Percentiles rank a stretch among this genome's conserved stretches.
These are phyloP conservation scores for Eremothecium cymbalariae DNA, from an alignment of 1,139 yeast species.

Conservation along the genomic window DNA sequence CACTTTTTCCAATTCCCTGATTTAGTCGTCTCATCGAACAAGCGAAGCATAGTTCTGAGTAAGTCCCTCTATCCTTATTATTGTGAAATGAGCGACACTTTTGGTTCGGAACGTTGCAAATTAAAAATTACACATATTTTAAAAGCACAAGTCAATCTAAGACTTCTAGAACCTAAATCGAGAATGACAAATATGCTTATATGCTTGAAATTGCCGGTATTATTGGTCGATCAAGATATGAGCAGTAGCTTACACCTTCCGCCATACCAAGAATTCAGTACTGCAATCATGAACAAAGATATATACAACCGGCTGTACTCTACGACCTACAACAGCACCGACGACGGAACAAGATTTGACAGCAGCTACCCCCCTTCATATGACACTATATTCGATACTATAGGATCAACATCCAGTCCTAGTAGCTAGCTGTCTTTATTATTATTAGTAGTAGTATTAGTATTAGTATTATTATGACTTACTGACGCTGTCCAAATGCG, in stretches of 20 bases:
- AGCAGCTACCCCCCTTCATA: too few species aligned
- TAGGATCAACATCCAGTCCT: too few species aligned
- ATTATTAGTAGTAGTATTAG: too few species aligned
- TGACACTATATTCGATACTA: too few species aligned
- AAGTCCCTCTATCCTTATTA: slow-evolving; percentile 8
- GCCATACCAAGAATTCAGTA: slow-evolving; percentile 10
- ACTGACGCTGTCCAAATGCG: too few species aligned
- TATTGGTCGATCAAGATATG: slow-evolving; percentile 20
- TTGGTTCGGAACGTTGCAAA: slow-evolving; percentile 6
- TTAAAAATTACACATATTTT: slow-evolving; percentile 21
- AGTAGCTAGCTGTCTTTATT: too few species aligned
- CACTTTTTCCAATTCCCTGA: slow-evolving; percentile 6
- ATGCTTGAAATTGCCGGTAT: slow-evolving; percentile 16
- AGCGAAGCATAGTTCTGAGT: slow-evolving; percentile 1
- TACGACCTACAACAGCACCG: too few species aligned
- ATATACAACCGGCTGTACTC: too few species aligned
- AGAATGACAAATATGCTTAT: slow-evolving; percentile 6
- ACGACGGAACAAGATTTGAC: too few species aligned
- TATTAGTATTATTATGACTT: too few species aligned
- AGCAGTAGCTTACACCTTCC: slow-evolving; percentile 18
- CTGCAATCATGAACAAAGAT: too few species aligned
- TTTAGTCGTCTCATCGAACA: slow-evolving; percentile 3
- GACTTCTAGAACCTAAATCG: neutral
- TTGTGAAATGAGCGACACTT: slow-evolving; percentile 6
- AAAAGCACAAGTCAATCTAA: slow-evolving; percentile 5